Conservation (phyloP, 2,329 filamentous ascomycete genomes). For the Neonectria ditissima region DNA sequence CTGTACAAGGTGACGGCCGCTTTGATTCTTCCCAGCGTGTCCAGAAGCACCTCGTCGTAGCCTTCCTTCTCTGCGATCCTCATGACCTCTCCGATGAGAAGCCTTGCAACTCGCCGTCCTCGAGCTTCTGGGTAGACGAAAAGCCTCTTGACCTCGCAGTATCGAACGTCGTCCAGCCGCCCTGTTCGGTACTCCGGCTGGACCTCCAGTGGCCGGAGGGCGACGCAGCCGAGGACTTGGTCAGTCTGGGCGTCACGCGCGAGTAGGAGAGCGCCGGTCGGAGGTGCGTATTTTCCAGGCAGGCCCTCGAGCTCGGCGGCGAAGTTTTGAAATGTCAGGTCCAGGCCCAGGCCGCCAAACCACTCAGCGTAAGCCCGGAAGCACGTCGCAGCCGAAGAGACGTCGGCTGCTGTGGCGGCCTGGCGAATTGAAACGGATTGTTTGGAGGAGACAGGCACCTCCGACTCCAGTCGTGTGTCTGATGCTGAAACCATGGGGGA, state of each 20-base stretch:
- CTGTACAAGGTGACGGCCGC: slow-evolving; percentile 42
- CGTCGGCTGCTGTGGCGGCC: slow-evolving; percentile 32
- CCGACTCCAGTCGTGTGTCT: neutral
- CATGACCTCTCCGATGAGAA: slow-evolving; percentile 35
- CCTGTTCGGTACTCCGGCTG: slow-evolving; percentile 21
- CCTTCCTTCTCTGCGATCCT: slow-evolving; percentile 25
- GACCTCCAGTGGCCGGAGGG: slow-evolving; percentile 38
- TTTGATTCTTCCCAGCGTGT: slow-evolving; percentile 41
- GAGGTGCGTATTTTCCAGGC: slow-evolving; percentile 44
- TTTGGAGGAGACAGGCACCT: neutral
- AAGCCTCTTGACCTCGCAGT: slow-evolving; percentile 45
- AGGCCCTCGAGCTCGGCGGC: slow-evolving; percentile 36
- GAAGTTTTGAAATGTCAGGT: slow-evolving; percentile 46
- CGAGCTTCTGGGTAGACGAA: slow-evolving; percentile 45
- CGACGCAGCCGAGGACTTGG: slow-evolving; percentile 42
- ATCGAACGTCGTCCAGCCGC: slow-evolving; percentile 12
- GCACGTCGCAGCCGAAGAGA: slow-evolving; percentile 35
- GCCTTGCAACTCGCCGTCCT: slow-evolving; percentile 39
- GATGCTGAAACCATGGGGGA: neutral
- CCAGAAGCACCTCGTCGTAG: slow-evolving; percentile 42
- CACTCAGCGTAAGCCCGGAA: slow-evolving; percentile 43
- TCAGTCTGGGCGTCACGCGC: slow-evolving; percentile 36
- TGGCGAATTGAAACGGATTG: slow-evolving; percentile 35
- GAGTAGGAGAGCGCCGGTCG: slow-evolving; percentile 40
- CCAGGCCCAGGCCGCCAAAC: slow-evolving; percentile 43